Base-by-base conservation (phyloP, 257 asterid genomes). In the Henckelia pumila region DNA sequence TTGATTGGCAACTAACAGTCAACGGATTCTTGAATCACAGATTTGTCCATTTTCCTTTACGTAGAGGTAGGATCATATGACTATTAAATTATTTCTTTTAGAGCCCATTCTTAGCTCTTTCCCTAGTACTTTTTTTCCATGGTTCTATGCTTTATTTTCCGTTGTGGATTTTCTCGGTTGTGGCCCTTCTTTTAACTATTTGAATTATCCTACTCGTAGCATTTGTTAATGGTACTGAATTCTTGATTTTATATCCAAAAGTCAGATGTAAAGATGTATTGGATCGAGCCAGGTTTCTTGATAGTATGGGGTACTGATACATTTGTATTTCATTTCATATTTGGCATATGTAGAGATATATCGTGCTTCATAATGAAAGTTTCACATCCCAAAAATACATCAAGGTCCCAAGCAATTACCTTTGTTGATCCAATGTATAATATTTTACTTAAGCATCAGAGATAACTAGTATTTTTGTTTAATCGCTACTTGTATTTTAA, bases 41-140 rank as follows among this genome's bases (percentile, higher is more conserved):
- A 74, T 67, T 64, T 82, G 74, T 80, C 78, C 59, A 76, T 64
- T 78, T 59, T 79, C 75, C 77, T 55, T 75, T 67, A 76, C 73
- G 71, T 78, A 83, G 86, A 68, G 76, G 81, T 79, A 82, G 77
- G 84, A 78, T 73, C 67, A 57, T 61, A 56, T 76, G 75, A 71
- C 78, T 76, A 71, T 76, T 79, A 70, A 81, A 75, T 84, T 64
- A 78, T 69, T 76, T 71, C 61, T 73, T 77, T 79, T 76, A 72
- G 85, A 73, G 84, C 75, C 77, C 24, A 62, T 61, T 53, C 77
- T 69, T 75, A 63, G 70, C 78, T 62, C 75, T 59, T 61, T 73
- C 75, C 72, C 77, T 63, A 59, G 71, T 76, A 71, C 82, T 16
- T 16, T 74, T 69, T 75, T 74, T 74, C 58, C 58, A 50, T 32